A percentile compares a stretch with the other conserved stretches of the same genome.
Conservation (phyloP, 768 basidiomycete genomes). For the Sutorius australiensis region DNA sequence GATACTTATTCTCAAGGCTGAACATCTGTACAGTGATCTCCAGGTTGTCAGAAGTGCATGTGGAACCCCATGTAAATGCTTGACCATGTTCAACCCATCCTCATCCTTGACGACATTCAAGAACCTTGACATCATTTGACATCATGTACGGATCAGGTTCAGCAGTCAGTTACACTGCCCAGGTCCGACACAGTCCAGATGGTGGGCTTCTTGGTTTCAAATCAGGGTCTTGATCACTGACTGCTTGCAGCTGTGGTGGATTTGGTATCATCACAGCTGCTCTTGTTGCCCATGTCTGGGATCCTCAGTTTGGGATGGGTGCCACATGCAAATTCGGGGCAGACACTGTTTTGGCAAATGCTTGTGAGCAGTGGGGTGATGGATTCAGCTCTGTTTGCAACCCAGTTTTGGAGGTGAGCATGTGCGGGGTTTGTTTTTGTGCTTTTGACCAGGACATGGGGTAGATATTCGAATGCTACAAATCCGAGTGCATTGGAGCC, state of each 20-base stretch:
- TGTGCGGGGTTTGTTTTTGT: not conserved
- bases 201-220: constrained; percentile 47
- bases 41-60: constrained; percentile 44
- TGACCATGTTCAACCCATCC: no score
- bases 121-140: constrained; percentile 34
- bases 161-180: constrained; percentile 42
- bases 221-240: constrained; percentile 48
- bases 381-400: constrained; percentile 38
- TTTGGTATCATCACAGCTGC: constrained; percentile 35
- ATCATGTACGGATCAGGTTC: constrained; percentile 48
- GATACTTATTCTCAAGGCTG: not conserved
- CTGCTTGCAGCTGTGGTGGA: no score
- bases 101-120: constrained; percentile 38
- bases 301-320: constrained; percentile 53
- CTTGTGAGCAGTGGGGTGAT: constrained; percentile 37
- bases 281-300: constrained; percentile 46
- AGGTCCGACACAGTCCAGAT: constrained; percentile 49
- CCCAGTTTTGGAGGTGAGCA: constrained; percentile 41
- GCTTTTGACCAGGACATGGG: not conserved
- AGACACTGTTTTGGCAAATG: constrained; percentile 51
- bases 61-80: constrained; percentile 22
- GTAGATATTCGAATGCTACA: constrained; percentile 51
- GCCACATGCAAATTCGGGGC: constrained; percentile 38
- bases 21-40: constrained; percentile 35
- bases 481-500: no score